Base-by-base conservation (phyloP, 1,284 basidiomycete species). In the Heterobasidion occidentale region DNA sequence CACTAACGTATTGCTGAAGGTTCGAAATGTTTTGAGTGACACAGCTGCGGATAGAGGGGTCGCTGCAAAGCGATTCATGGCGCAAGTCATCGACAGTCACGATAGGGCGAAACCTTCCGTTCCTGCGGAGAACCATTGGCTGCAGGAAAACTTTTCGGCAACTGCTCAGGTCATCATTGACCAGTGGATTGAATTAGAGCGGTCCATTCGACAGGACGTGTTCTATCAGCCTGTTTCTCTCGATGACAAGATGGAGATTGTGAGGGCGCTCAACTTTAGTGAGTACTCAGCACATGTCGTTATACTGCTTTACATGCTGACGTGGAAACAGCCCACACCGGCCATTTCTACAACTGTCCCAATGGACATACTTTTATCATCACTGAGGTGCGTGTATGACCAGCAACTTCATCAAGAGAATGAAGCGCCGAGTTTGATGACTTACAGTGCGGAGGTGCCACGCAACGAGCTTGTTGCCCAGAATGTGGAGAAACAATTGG, bases 401-500 rank as follows among this genome's bases (percentile, higher is more conserved):
- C 9, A 51, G 14, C 36, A n/a, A 11, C 35, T 35, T 51, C 19
- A 17, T 35, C 33, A 38, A 35, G 15, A n/a, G 36, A 51, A 15
- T 17, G 34, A 14, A 19, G 15, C n/a, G 19, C 7, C 19, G 9
- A 7, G 34, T 17, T 17, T 15, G 8, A n/a, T 20, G n/a, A 7
- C 35, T 51, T 51, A 9, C 50, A 84, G 79, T 82, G 82, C 55
- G 80, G 81, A 47, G 81, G 80, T 6, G 80, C 80, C 0, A 75
- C 71, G 70, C 17, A 78, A 58, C 59, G 46, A 2, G 64, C 74
- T 3, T 60, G 19, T 5, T 85, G 84, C 58, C 75, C 77, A 0
- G 83, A 86, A 62, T 86, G 82, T 60, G 71, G 73, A 9, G 78
- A 69, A 4, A 49, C 54, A 0, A 78, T 85, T 56, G 84, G 83